Base-by-base conservation (phyloP, 805 yeast species). In the Starmerella geochares region DNA sequence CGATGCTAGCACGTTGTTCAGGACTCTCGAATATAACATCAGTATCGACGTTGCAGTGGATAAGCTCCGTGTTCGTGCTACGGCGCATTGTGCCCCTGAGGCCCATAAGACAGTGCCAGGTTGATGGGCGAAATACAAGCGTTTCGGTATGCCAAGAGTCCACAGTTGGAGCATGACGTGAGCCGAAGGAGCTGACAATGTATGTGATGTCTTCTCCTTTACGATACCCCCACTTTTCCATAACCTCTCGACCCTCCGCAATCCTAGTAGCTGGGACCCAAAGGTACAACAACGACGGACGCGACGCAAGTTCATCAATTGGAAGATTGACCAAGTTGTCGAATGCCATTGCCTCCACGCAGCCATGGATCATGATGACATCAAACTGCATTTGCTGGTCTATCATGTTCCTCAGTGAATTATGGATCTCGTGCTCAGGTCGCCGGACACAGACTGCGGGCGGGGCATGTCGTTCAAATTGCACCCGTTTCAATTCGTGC, bases 21-120 rank as follows among this genome's bases (percentile, higher is more conserved):
- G 52, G 33, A 9, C 71, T 70, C 61, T 86, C 95, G 53, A 88
- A 74, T 53, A 80, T 80, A 46, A 88, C 71, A 65, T 88, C 96
- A 0, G 96, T 87, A 60, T 88, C 94, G 35, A 88, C 78, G 61
- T 88, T 88, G 67, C 96, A 90, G 63, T 88, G 94, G 53, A 88
- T 87, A 52, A 88, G 71, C 64, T 85, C 87, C 13, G 76, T 76
- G 66, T 88, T 96, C 0, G 80, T 78, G 2, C 94, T 78, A 59
- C 96, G 74, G 61, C 95, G 73, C 7, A 88, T 90, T 0, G 96
- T 88, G 2, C 96, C 96, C 2, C 95, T 88, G 47, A 88, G 83
- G 58, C 96, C 90, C 96, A 88, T 87, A 84, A 95, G 83, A 60
- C 96, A 88, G 67, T 90, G 96, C 95, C 96, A 88, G 65, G 83